phyloP scores from a whole-genome alignment of 2,329 filamentous ascomycete genomes.

The Pseudogymnoascus sp. region DNA sequence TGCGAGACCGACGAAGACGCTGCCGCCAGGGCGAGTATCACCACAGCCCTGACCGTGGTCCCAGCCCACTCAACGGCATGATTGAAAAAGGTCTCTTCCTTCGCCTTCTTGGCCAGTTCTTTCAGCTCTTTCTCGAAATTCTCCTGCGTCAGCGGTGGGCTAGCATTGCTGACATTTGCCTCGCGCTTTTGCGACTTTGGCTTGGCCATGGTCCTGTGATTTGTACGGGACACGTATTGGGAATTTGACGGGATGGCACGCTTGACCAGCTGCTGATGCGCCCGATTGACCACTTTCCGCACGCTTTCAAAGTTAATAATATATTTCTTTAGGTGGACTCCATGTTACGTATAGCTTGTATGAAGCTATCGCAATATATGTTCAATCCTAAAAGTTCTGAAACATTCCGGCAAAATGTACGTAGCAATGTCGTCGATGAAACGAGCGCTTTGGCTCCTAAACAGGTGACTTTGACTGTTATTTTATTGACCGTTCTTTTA shows the following conservation, averaged over 20 bases:
- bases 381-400: not conserved
- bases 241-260: slow-evolving; percentile 1
- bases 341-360: not conserved
- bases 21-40: slow-evolving; percentile 52
- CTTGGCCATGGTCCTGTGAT: not conserved
- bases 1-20: slow-evolving; percentile 64
- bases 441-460: not conserved
- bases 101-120: slow-evolving; percentile 26
- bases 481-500: not conserved
- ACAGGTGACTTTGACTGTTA: not conserved
- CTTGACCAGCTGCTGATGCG: not conserved
- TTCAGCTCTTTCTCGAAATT: slow-evolving; percentile 30
- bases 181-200: slow-evolving; percentile 51
- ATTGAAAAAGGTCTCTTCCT: slow-evolving; percentile 27
- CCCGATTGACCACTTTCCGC: not conserved
- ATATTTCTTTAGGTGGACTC: not conserved
- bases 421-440: slow-evolving; percentile 6
- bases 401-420: slow-evolving; percentile 4
- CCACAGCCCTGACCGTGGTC: slow-evolving; percentile 30
- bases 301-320: not conserved
- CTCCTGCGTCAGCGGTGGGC: slow-evolving; percentile 26
- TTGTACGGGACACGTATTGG: slow-evolving; percentile 6
- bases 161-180: slow-evolving; percentile 30
- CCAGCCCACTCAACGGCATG: slow-evolving; percentile 23
- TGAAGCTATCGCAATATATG: slow-evolving; percentile 7